These are phyloP conservation scores for Penicillium macrosclerotiorum DNA, from an alignment of 495 filamentous ascomycete genomes.

Conservation along the genomic window DNA sequence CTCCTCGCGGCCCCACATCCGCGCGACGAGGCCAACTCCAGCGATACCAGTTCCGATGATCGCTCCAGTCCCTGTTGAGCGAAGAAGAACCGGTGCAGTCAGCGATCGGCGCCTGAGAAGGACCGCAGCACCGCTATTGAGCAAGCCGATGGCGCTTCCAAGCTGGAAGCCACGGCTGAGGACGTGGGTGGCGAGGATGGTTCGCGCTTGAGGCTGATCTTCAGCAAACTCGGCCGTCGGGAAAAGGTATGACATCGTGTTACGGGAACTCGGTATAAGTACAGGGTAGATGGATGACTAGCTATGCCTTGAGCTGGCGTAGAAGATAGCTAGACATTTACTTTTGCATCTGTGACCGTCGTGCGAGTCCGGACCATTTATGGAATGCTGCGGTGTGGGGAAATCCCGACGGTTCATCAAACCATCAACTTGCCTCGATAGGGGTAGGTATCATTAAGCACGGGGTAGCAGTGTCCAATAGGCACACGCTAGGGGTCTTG, in stretches of 20 bases:
- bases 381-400: neutral
- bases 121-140: slow-evolving; percentile 15
- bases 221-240: slow-evolving; percentile 56
- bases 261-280: too few species aligned
- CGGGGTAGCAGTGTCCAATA: too few species aligned
- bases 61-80: slow-evolving; percentile 30
- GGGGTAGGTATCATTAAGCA: too few species aligned
- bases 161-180: slow-evolving; percentile 51
- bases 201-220: slow-evolving; percentile 52
- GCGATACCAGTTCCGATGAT: slow-evolving; percentile 26
- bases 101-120: slow-evolving; percentile 11
- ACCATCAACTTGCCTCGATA: too few species aligned
- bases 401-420: neutral
- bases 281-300: neutral
- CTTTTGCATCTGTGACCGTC: neutral
- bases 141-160: slow-evolving; percentile 43
- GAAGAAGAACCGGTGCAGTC: slow-evolving; percentile 27
- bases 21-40: slow-evolving; percentile 29
- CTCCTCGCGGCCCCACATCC: slow-evolving; percentile 54
- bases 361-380: neutral
- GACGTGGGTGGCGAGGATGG: slow-evolving; percentile 57
- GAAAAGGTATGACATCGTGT: slow-evolving; percentile 49
- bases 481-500: too few species aligned
- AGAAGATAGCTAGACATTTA: neutral
- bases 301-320: neutral